Evolutionary conservation across 768 basidiomycete species (phyloP), one percentile per base, ranked within the genome.

Genomic region (Tricholoma saponaceum): DNA sequence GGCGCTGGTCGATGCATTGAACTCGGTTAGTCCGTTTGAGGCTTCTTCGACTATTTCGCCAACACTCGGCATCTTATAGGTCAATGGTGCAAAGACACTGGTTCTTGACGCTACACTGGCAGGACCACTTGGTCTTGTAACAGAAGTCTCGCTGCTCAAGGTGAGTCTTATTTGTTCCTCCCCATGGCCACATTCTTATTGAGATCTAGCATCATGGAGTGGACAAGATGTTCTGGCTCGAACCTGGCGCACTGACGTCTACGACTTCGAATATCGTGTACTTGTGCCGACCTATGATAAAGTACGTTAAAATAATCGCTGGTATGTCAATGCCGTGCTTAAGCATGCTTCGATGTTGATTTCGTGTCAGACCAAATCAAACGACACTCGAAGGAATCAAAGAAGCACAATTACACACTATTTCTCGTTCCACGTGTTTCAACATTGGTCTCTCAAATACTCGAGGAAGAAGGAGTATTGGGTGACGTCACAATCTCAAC

Each of bases 161-260:
- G 97, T 95, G 52, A 26, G 64, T 35, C 4, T 26, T 30, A 32
- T 55, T 50, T 55, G 30, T 23, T 26, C 23, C 18, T 18, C 9
- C 22, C 28, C 47, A 25, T 14, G n/a, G 23, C 22, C 47, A 18
- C 0, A 52, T 28, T 33, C 52, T 33, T 51, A 57, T 6, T n/a
- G 26, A 12, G 47, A 26, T 22, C 55, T 63, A 98, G 96, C 91
- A 98, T 68, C 95, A 98, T 85, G 95, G 94, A 5, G 93, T 99
- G 3, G 95, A 98, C 76, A 97, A 97, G 79, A 96, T 99, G 92
- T 97, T 95, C 75, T 99, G 97, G 96, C 84, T 99, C 22, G 97
- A 98, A 72, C 72, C 88, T 10, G 95, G 95, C 16, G 87, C 92
- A 8, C 74, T 98, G 47, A 80, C 84, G 12, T 89, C 92, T 2